These are phyloP conservation scores for Syzygium syzygioides DNA, from an alignment of 441 rosid species.

Conservation along the genomic window DNA sequence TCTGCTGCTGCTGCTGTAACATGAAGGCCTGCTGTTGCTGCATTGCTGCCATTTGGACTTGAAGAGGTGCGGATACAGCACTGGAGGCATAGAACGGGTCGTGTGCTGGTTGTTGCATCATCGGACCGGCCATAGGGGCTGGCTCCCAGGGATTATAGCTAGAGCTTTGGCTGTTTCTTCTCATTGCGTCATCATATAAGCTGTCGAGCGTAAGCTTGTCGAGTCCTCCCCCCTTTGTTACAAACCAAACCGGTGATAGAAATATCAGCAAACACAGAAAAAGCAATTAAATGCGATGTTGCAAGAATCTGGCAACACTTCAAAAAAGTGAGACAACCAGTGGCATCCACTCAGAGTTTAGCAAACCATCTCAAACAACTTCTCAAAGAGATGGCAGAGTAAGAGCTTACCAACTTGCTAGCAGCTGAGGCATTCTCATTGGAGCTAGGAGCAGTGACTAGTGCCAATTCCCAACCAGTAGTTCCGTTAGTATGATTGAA, in stretches of 20 bases:
- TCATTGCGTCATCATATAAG: conserved; percentile 89
- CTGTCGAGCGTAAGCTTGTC: conserved; percentile 93
- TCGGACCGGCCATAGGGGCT: conserved; percentile 36
- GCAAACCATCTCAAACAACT: neutral
- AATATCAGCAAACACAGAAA: neutral
- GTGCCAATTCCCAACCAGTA: conserved; percentile 87
- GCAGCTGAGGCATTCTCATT: conserved; percentile 56
- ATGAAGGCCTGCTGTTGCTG: conserved; percentile 73
- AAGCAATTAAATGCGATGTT: neutral
- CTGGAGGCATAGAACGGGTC: conserved; percentile 68
- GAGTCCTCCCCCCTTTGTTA: conserved; percentile 77
- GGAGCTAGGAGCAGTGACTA: conserved; percentile 84
- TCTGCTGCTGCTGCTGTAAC: conserved; percentile 36
- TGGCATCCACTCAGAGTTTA: neutral
- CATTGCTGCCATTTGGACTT: conserved; percentile 77
- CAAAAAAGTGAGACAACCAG: neutral
- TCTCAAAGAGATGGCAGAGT: neutral
- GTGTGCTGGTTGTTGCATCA: conserved; percentile 47
- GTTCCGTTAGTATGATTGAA: conserved; percentile 38
- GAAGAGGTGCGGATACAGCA: conserved; percentile 50
- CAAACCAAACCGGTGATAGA: neutral
- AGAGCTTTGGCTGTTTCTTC: conserved; percentile 63
- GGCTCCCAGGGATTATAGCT: conserved; percentile 91
- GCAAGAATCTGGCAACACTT: neutral
- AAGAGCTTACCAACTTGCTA: conserved; percentile 63